These are phyloP conservation scores for Albizia julibrissin DNA, from an alignment of 306 rosid species.

Conservation along the genomic window DNA sequence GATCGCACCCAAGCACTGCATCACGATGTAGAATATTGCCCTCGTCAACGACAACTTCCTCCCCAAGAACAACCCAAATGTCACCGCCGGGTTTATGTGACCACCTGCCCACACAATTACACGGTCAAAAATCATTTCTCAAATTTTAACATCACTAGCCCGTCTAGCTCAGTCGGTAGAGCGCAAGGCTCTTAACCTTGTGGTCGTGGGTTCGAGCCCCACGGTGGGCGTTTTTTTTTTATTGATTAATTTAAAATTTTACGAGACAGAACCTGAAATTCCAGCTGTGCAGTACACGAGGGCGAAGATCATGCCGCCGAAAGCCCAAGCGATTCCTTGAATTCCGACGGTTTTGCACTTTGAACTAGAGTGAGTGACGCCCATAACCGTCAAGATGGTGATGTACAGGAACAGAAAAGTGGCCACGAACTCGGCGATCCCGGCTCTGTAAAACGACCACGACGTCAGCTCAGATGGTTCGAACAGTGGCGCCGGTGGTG, in stretches of 20 bases:
- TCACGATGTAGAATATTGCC: conserved; percentile 51
- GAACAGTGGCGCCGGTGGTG: conserved; percentile 50
- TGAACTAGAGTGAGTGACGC: not conserved
- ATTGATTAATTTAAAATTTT: no score
- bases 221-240: not conserved
- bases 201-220: conserved; percentile 1
- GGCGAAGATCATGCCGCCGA: conserved; percentile 63
- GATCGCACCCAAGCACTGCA: conserved; percentile 52
- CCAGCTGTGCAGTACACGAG: conserved; percentile 61
- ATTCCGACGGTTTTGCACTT: conserved; percentile 44
- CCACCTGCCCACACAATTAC: conserved; percentile 36
- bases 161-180: not conserved
- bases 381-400: conserved; percentile 53
- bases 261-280: conserved; percentile 41
- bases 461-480: conserved; percentile 46
- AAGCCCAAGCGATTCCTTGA: conserved; percentile 61
- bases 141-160: not conserved
- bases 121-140: not conserved
- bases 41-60: conserved; percentile 47
- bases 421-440: conserved; percentile 52
- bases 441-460: conserved; percentile 57
- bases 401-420: conserved; percentile 56
- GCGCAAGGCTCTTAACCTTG: not conserved
- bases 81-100: conserved; percentile 59
- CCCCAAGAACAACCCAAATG: conserved; percentile 49